These are phyloP conservation scores for Glaciozyma antarctica DNA, from an alignment of 768 basidiomycete genomes.

Conservation along the genomic window DNA sequence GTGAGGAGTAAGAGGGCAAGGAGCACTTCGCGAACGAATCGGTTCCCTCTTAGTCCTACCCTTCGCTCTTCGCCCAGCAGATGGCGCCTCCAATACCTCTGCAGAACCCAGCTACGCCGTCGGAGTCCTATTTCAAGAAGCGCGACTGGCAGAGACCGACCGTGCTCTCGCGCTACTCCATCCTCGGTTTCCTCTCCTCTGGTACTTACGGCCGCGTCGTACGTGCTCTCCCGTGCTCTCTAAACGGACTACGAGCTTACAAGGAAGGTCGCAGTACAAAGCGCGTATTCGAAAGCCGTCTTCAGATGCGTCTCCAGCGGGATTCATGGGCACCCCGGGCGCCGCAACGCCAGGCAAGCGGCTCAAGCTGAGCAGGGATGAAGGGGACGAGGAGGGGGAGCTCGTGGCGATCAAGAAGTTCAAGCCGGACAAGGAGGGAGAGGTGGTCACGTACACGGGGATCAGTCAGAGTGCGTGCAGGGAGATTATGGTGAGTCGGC, in stretches of 20 bases:
- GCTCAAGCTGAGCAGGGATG: conserved; percentile 36
- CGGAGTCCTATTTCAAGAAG: background rate
- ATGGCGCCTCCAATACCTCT: too few relatives aligned
- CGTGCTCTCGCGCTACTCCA: conserved; percentile 54
- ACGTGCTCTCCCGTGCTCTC: background rate
- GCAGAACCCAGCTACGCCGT: too few relatives aligned
- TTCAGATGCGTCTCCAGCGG: conserved; percentile 32
- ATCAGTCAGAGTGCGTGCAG: conserved; percentile 95
- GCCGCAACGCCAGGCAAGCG: conserved; percentile 48
- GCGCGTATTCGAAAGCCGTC: conserved; percentile 45
- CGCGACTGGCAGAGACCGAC: conserved; percentile 30
- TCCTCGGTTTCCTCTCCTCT: conserved; percentile 94
- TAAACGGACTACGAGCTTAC: background rate
- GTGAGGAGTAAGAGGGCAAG: too few relatives aligned
- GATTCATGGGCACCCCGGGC: conserved; percentile 32
- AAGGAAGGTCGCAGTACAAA: conserved; percentile 91
- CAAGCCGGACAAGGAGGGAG: conserved; percentile 99
- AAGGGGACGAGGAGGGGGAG: conserved; percentile 50
- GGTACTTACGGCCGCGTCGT: conserved; percentile 94
- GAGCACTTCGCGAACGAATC: too few relatives aligned
- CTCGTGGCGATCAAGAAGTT: conserved; percentile 98
- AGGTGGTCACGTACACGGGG: conserved; percentile 79
- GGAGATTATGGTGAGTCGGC: conserved; percentile 73
- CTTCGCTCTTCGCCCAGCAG: too few relatives aligned
- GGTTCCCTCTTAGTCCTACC: too few relatives aligned